A percentile compares a stretch with the other conserved stretches of the same genome.
Conservation (phyloP, 2,329 filamentous ascomycete genomes). For the Coniochaeta sp. region DNA sequence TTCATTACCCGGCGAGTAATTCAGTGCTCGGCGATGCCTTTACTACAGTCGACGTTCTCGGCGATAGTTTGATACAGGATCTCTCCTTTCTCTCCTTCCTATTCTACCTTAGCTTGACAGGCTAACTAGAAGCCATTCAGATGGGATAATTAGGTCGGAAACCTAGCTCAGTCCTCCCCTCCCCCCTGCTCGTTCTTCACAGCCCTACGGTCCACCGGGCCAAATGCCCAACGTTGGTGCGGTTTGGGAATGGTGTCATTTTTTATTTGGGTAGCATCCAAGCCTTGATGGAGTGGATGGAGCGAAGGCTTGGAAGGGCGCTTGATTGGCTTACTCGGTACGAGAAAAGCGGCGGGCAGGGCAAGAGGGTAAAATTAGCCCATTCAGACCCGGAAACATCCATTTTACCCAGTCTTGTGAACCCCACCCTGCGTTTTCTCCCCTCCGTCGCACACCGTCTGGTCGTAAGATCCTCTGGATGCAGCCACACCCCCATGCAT, state of each 20-base stretch:
- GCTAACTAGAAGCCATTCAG: neutral
- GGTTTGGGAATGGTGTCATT: neutral
- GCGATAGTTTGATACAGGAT: neutral
- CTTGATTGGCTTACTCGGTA: neutral
- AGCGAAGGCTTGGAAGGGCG: neutral
- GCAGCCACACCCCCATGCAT: neutral
- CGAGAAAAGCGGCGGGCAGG: neutral
- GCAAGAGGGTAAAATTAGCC: slow-evolving; percentile 1
- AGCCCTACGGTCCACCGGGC: neutral
- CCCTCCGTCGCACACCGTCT: neutral
- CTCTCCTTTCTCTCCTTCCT: neutral
- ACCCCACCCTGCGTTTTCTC: neutral
- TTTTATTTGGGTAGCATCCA: slow-evolving; percentile 1
- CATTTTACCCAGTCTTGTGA: neutral
- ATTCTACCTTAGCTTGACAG: neutral
- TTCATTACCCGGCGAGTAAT: too few species aligned
- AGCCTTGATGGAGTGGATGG: neutral
- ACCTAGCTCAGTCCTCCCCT: neutral
- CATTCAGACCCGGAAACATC: neutral
- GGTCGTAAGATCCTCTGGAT: neutral
- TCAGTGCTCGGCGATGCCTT: neutral
- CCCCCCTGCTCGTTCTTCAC: neutral
- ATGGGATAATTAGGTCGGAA: neutral
- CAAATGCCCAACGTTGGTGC: too few species aligned
- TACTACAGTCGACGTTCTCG: neutral